Percentiles rank a stretch among this genome's conserved stretches.
These are phyloP conservation scores for Eimeria nieschulzi DNA, from an alignment of 169 alveolate genomes.

Conservation along the genomic window DNA sequence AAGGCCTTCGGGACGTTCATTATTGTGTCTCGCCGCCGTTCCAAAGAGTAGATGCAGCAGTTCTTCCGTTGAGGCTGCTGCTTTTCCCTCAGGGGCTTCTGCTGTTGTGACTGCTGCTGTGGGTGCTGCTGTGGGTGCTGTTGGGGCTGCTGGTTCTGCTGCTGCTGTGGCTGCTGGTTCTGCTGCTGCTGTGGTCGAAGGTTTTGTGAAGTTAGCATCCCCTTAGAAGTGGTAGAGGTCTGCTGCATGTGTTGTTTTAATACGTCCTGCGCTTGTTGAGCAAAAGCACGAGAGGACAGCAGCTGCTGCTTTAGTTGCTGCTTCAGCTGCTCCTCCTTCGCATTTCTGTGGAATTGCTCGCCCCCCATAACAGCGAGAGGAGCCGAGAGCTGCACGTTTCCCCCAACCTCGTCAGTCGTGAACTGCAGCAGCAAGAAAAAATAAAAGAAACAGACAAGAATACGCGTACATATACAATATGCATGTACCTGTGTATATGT, in stretches of 20 bases:
- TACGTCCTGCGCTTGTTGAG: not conserved
- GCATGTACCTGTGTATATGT: not conserved
- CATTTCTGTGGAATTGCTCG: not conserved
- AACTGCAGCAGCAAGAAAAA: not conserved
- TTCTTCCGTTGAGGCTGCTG: not conserved
- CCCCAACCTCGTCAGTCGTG: not conserved
- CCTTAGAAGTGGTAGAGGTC: slow-evolving; percentile 5
- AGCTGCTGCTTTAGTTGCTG: not conserved
- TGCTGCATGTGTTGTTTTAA: not conserved
- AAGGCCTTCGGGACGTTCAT: not conserved
- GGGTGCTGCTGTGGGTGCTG: not conserved
- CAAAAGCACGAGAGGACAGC: not conserved
- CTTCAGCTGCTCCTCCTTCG: not conserved
- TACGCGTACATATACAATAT: not conserved
- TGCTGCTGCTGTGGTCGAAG: not conserved
- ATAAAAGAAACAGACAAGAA: not conserved
- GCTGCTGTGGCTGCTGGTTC: not conserved
- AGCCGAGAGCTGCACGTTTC: not conserved
- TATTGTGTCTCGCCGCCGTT: not conserved
- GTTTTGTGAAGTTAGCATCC: not conserved
- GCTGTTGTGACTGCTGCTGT: slow-evolving; percentile 1
- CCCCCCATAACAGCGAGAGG: not conserved
- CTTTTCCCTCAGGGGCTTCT: not conserved
- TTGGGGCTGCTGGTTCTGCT: slow-evolving; percentile 20
- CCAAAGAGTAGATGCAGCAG: not conserved